Evolutionary conservation across 257 asterid species (phyloP), one percentile per base, ranked within the genome.

Genomic region (Knoxia roxburghii): DNA sequence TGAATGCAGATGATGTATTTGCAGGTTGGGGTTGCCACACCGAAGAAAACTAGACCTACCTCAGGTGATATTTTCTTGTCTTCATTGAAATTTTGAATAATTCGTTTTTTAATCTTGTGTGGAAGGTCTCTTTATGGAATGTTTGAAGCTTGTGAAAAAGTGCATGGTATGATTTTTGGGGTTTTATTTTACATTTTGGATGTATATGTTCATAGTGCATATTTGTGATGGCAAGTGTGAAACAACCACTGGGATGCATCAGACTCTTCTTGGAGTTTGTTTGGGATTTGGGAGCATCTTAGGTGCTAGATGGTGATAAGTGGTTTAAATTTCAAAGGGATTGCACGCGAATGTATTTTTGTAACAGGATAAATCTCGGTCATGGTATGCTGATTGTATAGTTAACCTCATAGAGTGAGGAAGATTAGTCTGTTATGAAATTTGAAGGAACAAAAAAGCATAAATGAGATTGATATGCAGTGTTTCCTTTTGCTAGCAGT

Each of bases 1-100:
- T 61, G 39, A 24, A 15, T 20, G 14, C 9, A 32, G 32, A 45
- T 32, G 32, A 54, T 30, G 20, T 20, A 39, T 67, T 68, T 41
- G 43, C 53, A 86, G 95, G 89, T 77, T 24, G 96, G 90, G 61
- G 86, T 87, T 55, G 84, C 81, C 73, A 75, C 91, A 13, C 83
- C 88, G 29, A 91, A 82, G 87, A 85, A 82, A 77, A 68, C 71
- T 61, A 79, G 92, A 63, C 86, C 78, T 24, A 79, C 95, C n/a
- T 75, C 83, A 61, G 90, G 96, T 89, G 79, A 80, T 50, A 37
- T 37, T 37, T 18, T 56, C 23, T 68, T 18, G 21, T 2, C 1
- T 41, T 17, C 43, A 23, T 45, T 11, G 18, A 41, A 24, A 50
- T 45, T 32, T 65, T 41, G 20, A 35, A 68, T 33, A 7, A 35